Conservation (phyloP, 1,284 basidiomycete genomes). For the Puccinia horiana region DNA sequence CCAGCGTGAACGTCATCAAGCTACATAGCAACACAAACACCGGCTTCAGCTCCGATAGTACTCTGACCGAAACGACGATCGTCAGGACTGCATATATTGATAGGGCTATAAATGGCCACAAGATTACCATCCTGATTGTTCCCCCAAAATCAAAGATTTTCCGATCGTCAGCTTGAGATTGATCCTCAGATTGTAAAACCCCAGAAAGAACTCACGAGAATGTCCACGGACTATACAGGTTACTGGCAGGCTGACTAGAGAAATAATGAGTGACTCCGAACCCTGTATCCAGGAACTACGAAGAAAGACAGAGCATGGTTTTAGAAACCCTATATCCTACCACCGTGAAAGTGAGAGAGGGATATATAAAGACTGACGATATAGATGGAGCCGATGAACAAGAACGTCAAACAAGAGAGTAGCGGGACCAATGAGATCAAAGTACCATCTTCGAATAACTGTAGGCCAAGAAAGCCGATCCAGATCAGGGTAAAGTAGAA, state of each 20-base stretch:
- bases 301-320: slow-evolving; percentile 52
- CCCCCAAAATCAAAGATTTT: no score
- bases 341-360: neutral
- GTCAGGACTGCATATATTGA: slow-evolving; percentile 14
- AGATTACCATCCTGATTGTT: slow-evolving; percentile 10
- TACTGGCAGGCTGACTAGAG: slow-evolving; percentile 51
- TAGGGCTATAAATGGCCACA: slow-evolving; percentile 40
- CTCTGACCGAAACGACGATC: neutral
- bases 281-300: slow-evolving; percentile 54
- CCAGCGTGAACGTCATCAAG: slow-evolving; percentile 53
- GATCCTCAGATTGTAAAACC: neutral
- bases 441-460: slow-evolving; percentile 56
- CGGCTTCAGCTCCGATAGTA: slow-evolving; percentile 25
- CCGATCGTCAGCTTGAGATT: neutral
- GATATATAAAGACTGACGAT: slow-evolving; percentile 7
- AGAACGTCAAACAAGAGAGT: neutral
- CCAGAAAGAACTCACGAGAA: slow-evolving; percentile 52
- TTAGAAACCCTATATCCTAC: no score
- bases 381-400: slow-evolving; percentile 26
- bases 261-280: slow-evolving; percentile 55
- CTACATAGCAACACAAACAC: slow-evolving; percentile 42
- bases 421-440: slow-evolving; percentile 51
- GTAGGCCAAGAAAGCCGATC: slow-evolving; percentile 54
- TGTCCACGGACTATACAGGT: slow-evolving; percentile 53
- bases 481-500: slow-evolving; percentile 53